phyloP scores from a whole-genome alignment of 305 asterid genomes.

The Rubia tinctorum region DNA sequence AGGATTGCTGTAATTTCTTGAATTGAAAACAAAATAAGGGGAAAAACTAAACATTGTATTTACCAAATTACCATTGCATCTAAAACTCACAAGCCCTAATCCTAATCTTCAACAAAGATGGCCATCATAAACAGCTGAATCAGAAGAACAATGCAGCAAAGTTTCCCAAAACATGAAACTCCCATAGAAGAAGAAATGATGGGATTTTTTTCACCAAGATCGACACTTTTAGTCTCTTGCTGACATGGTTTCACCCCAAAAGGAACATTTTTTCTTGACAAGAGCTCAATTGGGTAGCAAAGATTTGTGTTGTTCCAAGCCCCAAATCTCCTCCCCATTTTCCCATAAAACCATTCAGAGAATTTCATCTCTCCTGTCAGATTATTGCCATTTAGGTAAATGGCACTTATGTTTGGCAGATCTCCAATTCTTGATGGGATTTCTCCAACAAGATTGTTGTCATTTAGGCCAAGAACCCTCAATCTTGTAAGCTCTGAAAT shows the following conservation, averaged over 20 bases:
- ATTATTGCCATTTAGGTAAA: constrained; percentile 77
- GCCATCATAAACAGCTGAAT: constrained; percentile 24
- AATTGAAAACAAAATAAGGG: not conserved
- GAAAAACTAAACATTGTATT: not conserved
- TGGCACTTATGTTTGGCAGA: constrained; percentile 55
- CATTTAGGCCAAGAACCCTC: constrained; percentile 72
- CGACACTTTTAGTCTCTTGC: constrained; percentile 20
- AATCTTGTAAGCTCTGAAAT: constrained; percentile 43
- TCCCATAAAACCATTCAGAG: constrained; percentile 52
- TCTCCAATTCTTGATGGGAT: constrained; percentile 47
- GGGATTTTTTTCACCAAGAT: constrained; percentile 20
- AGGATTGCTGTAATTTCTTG: constrained; percentile 5
- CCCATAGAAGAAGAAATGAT: constrained; percentile 39
- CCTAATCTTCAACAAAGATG: not conserved
- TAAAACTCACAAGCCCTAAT: not conserved
- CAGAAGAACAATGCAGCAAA: constrained; percentile 25
- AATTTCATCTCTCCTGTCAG: constrained; percentile 75
- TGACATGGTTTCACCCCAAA: constrained; percentile 65
- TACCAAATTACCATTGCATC: constrained; percentile 4
- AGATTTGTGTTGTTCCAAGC: constrained; percentile 85
- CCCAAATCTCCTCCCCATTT: constrained; percentile 84
- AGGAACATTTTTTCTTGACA: constrained; percentile 37
- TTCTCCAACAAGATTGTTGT: constrained; percentile 61
- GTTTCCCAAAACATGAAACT: constrained; percentile 14
- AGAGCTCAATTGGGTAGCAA: constrained; percentile 43